Conservation (phyloP, 139 green algal genomes). For the Nannochloris sp. region DNA sequence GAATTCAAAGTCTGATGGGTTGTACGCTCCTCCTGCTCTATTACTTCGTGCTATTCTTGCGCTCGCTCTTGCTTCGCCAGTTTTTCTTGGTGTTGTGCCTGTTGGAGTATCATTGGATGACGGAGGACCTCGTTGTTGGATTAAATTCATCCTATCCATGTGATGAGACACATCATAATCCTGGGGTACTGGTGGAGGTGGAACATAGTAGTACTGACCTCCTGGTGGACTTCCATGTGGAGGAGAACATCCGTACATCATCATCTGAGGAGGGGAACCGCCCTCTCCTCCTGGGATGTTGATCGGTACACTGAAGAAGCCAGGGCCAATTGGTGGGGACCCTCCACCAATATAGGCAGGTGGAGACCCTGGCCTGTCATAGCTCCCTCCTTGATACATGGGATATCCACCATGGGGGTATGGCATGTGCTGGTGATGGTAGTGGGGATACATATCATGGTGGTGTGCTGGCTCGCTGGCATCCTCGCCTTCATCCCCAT, state of each 20-base stretch:
- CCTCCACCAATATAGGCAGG: conserved; percentile 24
- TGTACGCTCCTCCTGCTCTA: conserved; percentile 28
- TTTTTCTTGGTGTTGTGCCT: not conserved
- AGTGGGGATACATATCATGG: not conserved
- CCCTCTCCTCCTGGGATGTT: conserved; percentile 10
- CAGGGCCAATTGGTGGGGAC: conserved; percentile 24
- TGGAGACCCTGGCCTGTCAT: not conserved
- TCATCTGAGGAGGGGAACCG: conserved; percentile 11
- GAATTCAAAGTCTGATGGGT: conserved; percentile 36
- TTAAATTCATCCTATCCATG: not conserved
- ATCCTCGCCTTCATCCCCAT: not conserved
- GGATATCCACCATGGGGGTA: conserved; percentile 5
- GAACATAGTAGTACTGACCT: not conserved
- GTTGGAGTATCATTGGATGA: not conserved
- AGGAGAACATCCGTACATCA: conserved; percentile 14
- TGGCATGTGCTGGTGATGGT: conserved; percentile 3
- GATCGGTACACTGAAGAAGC: conserved; percentile 21
- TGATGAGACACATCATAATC: conserved; percentile 3
- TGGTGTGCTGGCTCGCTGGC: not conserved
- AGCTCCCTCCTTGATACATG: not conserved
- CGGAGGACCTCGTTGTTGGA: not conserved
- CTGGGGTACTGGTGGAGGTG: not conserved
- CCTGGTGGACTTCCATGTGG: not conserved
- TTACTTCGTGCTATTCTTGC: conserved; percentile 26
- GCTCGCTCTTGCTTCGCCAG: conserved; percentile 6